Percentiles rank a stretch among this genome's conserved stretches.
These are phyloP conservation scores for Moelleriella libera DNA, from an alignment of 2,329 filamentous ascomycete species.

Conservation along the genomic window DNA sequence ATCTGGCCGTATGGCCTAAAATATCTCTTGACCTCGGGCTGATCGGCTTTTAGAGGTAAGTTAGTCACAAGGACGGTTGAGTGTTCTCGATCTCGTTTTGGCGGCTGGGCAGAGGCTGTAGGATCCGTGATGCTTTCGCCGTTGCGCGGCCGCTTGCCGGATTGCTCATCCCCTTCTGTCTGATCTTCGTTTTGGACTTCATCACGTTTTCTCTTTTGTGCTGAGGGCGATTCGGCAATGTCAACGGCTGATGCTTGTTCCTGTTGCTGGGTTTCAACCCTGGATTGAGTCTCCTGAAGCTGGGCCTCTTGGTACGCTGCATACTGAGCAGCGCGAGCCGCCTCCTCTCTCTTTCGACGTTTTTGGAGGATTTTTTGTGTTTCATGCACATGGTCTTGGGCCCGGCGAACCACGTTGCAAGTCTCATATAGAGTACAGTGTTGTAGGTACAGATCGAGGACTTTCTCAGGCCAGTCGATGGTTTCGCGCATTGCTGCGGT, in stretches of 20 bases:
- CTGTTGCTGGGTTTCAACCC: not conserved
- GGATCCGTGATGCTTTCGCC: constrained; percentile 17
- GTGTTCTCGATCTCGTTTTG: constrained; percentile 80
- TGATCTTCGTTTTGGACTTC: constrained; percentile 28
- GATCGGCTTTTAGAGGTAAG: constrained; percentile 54
- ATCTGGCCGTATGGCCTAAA: constrained; percentile 84
- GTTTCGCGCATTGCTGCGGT: constrained; percentile 49
- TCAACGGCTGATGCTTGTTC: constrained; percentile 2
- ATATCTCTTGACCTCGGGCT: constrained; percentile 69
- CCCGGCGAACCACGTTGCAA: constrained; percentile 58
- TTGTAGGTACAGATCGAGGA: constrained; percentile 59
- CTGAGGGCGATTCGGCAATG: constrained; percentile 20
- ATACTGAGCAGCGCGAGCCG: constrained; percentile 41
- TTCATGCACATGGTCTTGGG: constrained; percentile 60
- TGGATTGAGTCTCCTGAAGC: constrained; percentile 9
- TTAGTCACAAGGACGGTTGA: constrained; percentile 71
- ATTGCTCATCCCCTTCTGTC: constrained; percentile 22
- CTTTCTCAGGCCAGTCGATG: constrained; percentile 64
- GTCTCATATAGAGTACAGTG: constrained; percentile 88
- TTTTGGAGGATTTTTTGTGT: constrained; percentile 47
- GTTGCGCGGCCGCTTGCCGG: constrained; percentile 53
- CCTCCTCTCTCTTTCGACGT: constrained; percentile 52
- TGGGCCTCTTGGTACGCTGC: constrained; percentile 20
- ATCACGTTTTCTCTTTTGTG: constrained; percentile 63
- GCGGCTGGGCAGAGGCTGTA: constrained; percentile 12